Conservation (phyloP, 73 alveolate genomes). For the Paramecium caudatum region DNA sequence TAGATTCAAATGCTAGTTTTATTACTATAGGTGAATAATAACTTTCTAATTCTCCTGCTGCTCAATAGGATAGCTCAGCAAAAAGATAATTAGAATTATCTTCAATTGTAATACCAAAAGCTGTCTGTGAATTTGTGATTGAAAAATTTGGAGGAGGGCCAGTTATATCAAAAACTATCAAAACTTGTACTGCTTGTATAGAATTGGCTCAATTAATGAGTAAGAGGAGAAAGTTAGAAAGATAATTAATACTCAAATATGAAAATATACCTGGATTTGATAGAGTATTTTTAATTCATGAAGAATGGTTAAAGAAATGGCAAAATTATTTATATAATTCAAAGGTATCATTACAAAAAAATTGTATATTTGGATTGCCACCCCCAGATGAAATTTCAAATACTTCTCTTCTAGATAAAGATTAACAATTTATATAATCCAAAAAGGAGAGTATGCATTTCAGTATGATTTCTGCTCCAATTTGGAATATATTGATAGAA, state of each 20-base stretch:
- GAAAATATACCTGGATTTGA: neutral
- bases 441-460: slow-evolving; percentile 46
- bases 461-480: slow-evolving; percentile 23
- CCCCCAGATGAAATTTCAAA: slow-evolving; percentile 47
- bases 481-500: slow-evolving; percentile 40
- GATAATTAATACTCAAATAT: slow-evolving; percentile 25
- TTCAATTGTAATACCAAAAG: slow-evolving; percentile 28
- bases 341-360: neutral
- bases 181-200: slow-evolving; percentile 36
- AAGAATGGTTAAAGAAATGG: slow-evolving; percentile 66
- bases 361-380: slow-evolving; percentile 44
- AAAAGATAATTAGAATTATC: neutral
- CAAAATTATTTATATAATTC: slow-evolving; percentile 50
- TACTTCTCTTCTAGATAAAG: neutral
- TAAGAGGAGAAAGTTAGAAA: slow-evolving; percentile 60
- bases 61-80: neutral
- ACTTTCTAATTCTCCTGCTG: slow-evolving; percentile 1
- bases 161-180: neutral
- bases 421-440: neutral
- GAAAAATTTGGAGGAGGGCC: slow-evolving; percentile 71
- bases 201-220: slow-evolving; percentile 61
- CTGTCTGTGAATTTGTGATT: slow-evolving; percentile 14
- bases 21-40: neutral
- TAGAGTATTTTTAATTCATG: neutral
- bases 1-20: slow-evolving; percentile 32